Evolutionary conservation across 306 rosid species (phyloP), one percentile per base, ranked within the genome.

Genomic region (Casuarina equisetifolia): DNA sequence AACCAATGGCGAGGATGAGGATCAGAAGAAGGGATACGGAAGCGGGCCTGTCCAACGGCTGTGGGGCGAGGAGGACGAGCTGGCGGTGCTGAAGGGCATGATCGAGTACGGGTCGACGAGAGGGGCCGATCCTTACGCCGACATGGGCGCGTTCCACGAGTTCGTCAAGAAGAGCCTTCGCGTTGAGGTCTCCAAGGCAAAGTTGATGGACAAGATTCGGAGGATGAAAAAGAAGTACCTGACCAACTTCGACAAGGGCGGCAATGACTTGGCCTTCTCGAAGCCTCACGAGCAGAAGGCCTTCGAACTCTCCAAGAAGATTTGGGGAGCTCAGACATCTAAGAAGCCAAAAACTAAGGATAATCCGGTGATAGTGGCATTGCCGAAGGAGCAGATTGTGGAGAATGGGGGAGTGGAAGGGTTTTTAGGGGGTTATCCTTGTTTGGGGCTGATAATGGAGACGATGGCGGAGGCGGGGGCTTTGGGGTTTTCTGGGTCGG

Each of bases 1-100:
- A 4, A 67, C 50, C 50, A 50, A 63, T 72, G 75, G 78, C 32
- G 83, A 75, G 2, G 84, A 81, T 38, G 91, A 83, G 57, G 88
- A 83, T 16, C 76, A 43, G 4, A 89, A 78, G 69, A 86, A 77
- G 70, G 86, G 50, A 35, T 11, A 19, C 35, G 46, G 50, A 25
- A 1, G 12, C 4, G 64, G 64, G 25, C 2, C 35, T 19, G 11
- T 57, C 7, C 79, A 77, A 5, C 78, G 89, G 35, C 61, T 87
- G 8, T 86, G 89, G 92, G 80, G 74, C 53, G 90, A 81, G 50
- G 88, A 81, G 1, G 88, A 86, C n/a, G 89, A 84, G 76, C 78
- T 81, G 38, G 79, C 76, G 3, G 72, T 89, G 49, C 43, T 89
- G 68, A 82, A 81, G 46, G 90, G 89, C 3, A 83, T 89, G 85